Evolutionary conservation across 2,329 filamentous ascomycete genomes (phyloP).

Genomic region (Lecanicillium sp.): DNA sequence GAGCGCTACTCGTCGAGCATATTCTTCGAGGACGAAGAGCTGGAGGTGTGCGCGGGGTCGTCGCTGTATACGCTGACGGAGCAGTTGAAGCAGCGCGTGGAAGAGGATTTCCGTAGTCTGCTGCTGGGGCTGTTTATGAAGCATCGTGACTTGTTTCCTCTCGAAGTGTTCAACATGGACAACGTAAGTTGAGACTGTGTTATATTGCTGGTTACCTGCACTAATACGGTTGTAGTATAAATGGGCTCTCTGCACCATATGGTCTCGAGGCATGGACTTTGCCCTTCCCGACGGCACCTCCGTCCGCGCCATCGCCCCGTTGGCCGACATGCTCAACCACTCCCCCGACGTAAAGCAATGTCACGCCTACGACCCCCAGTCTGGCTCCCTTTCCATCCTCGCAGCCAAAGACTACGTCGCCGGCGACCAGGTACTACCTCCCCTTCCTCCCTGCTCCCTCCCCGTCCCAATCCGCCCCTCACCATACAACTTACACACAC

Average conservation of each 20-base stretch:
- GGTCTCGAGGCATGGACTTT: conserved; percentile 29
- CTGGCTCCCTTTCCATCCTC: conserved; percentile 26
- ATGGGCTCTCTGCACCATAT: conserved; percentile 25
- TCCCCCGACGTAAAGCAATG: conserved; percentile 28
- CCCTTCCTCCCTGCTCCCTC: conserved; percentile 4
- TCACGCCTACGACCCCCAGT: conserved; percentile 27
- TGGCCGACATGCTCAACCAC: conserved; percentile 33
- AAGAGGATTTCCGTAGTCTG: conserved; percentile 25
- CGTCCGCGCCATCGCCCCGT: conserved; percentile 22
- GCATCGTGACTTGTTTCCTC: conserved; percentile 28
- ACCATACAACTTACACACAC: conserved; percentile 2
- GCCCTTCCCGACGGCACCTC: not conserved
- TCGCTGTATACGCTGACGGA: conserved; percentile 28
- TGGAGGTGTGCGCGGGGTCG: conserved; percentile 28
- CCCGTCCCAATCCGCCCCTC: not conserved
- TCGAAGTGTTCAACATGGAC: conserved; percentile 26
- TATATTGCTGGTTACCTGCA: not conserved
- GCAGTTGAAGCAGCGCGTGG: conserved; percentile 24
- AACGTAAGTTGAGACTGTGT: conserved; percentile 22
- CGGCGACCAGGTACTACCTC: conserved; percentile 28
- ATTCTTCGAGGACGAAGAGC: conserved; percentile 28
- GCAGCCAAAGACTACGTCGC: conserved; percentile 21
- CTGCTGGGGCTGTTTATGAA: conserved; percentile 23
- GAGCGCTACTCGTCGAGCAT: conserved; percentile 29
- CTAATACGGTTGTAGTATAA: conserved; percentile 26